Base-by-base conservation (phyloP, 352 stramenopile species). In the Globisporangium camurandrum region DNA sequence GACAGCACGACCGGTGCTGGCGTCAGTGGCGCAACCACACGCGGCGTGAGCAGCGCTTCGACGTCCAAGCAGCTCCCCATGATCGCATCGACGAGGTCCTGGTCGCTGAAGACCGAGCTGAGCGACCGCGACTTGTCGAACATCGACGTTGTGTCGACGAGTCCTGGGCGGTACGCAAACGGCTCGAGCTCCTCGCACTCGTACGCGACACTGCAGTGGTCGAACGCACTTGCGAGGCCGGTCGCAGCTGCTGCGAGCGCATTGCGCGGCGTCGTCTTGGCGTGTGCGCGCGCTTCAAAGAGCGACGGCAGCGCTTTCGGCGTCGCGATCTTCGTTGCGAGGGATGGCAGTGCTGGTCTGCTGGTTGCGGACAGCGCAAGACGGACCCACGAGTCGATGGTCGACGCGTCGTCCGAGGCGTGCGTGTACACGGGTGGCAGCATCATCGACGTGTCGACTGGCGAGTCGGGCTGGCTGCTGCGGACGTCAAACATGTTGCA, bases 381-480 rank as follows among this genome's bases (percentile, higher is more conserved):
- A 16, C 39, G 48, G 30, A 50, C 37, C 54, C 46, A 56, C 19
- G 28, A 40, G 19, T 61, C 46, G 39, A 51, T 54, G n/a, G n/a
- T n/a, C n/a, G n/a, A n/a, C 24, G 54, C 8, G 12, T 36, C 36
- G 54, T 62, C 42, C 50, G 69, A 57, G 46, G 66, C 49, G 70
- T 67, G 58, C 33, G 26, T 46, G 51, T 85, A 86, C 41, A 80
- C 56, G 7, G 71, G 64, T 8, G 74, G 75, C 45, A 88, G 82
- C 72, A 86, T 88, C 72, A 86, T 88, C 57, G 71, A 70, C 34
- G 77, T 79, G 49, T 88, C 77, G 49, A 88, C 72, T 23, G 77
- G 77, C 51, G 77, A 88, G 43, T 78, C 67, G 12, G 75, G 72
- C 39, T 72, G 60, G 37, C 49, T 51, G 52, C 23, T 59, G 45